Percentiles rank a stretch among this genome's conserved stretches.
These are phyloP conservation scores for Ogataea degrootiae DNA, from an alignment of 805 yeast genomes.

Conservation along the genomic window DNA sequence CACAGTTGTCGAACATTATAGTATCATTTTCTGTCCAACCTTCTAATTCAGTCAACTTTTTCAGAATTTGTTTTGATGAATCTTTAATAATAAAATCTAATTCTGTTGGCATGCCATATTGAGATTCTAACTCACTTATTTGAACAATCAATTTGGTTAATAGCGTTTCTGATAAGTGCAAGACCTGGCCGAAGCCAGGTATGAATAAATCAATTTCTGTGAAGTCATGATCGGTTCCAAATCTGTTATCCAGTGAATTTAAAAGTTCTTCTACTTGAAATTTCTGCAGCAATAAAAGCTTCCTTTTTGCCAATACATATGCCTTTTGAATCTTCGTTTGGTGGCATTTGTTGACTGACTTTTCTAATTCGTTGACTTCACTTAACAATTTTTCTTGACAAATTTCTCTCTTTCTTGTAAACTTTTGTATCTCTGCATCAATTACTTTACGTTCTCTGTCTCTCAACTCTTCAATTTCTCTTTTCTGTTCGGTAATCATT, in stretches of 20 bases:
- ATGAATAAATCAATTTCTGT: slow-evolving; percentile 13
- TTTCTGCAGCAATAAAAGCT: slow-evolving; percentile 23
- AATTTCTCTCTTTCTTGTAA: slow-evolving; percentile 32
- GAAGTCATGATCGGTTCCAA: slow-evolving; percentile 11
- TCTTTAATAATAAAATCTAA: slow-evolving; percentile 46
- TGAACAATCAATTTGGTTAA: slow-evolving; percentile 36
- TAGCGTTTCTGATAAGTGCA: slow-evolving; percentile 15
- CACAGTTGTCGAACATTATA: slow-evolving; percentile 34
- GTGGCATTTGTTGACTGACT: slow-evolving; percentile 37
- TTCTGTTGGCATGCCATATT: slow-evolving; percentile 45
- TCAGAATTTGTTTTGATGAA: slow-evolving; percentile 41
- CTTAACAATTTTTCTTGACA: slow-evolving; percentile 38
- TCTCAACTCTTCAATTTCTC: slow-evolving; percentile 66
- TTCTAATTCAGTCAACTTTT: slow-evolving; percentile 46
- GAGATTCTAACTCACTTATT: slow-evolving; percentile 46
- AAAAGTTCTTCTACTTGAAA: slow-evolving; percentile 29
- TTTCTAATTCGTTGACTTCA: slow-evolving; percentile 37
- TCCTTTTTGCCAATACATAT: slow-evolving; percentile 42
- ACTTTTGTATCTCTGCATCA: slow-evolving; percentile 33
- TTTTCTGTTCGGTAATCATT: slow-evolving; percentile 77
- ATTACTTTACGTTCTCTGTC: slow-evolving; percentile 44
- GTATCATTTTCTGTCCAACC: slow-evolving; percentile 50
- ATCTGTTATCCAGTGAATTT: slow-evolving; percentile 31
- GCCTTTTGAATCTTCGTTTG: slow-evolving; percentile 42
- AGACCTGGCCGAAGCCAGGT: slow-evolving; percentile 16